phyloP scores from a whole-genome alignment of 805 yeast species.

The Wickerhamomyces rabaulensis region DNA sequence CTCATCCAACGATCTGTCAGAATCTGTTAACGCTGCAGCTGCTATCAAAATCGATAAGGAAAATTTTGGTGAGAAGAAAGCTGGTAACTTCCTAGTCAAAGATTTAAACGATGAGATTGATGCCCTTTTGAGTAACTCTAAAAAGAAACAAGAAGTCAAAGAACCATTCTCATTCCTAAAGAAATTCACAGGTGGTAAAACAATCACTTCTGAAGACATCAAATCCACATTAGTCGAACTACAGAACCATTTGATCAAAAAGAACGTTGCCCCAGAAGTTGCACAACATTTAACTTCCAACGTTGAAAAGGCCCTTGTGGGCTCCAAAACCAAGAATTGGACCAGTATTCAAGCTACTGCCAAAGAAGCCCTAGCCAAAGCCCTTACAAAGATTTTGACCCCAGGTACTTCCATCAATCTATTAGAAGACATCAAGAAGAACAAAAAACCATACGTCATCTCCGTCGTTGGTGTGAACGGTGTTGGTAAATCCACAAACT shows the following conservation, averaged over 20 bases:
- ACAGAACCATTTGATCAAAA: slow-evolving; percentile 71
- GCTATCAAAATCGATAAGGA: slow-evolving; percentile 25
- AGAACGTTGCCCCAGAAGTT: slow-evolving; percentile 89
- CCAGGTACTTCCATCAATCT: slow-evolving; percentile 90
- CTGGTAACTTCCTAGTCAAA: slow-evolving; percentile 61
- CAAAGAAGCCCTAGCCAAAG: slow-evolving; percentile 54
- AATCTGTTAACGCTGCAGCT: slow-evolving; percentile 2
- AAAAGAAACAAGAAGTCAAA: slow-evolving; percentile 20
- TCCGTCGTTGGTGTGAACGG: slow-evolving; percentile 98
- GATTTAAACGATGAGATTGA: slow-evolving; percentile 54
- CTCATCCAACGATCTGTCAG: slow-evolving; percentile 31
- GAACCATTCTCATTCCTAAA: slow-evolving; percentile 55
- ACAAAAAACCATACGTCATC: slow-evolving; percentile 72
- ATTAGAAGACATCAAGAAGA: slow-evolving; percentile 60
- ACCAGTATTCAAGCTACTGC: slow-evolving; percentile 72
- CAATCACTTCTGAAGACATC: slow-evolving; percentile 57
- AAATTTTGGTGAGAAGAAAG: slow-evolving; percentile 33
- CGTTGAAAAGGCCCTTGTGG: slow-evolving; percentile 64
- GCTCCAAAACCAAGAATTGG: slow-evolving; percentile 68
- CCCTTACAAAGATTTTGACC: slow-evolving; percentile 70
- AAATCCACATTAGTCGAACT: slow-evolving; percentile 59
- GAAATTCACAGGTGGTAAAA: slow-evolving; percentile 64
- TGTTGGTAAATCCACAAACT: slow-evolving; percentile 93
- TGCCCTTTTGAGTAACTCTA: slow-evolving; percentile 29
- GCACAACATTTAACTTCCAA: slow-evolving; percentile 67